Evolutionary conservation across 768 basidiomycete genomes (phyloP), one percentile per base, ranked within the genome.

Genomic region (Russula earlei): DNA sequence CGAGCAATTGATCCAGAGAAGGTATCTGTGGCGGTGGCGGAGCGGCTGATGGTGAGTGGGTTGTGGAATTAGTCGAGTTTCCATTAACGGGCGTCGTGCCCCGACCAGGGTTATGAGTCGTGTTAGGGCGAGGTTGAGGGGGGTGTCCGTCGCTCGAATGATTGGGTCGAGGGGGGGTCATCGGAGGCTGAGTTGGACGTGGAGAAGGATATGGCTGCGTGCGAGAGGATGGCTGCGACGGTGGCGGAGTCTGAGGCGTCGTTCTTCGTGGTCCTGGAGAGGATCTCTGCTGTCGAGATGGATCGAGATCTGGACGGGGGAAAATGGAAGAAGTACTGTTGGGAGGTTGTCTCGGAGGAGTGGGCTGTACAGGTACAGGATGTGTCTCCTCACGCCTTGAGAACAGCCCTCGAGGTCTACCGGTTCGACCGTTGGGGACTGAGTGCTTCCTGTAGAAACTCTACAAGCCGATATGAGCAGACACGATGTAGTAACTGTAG

Each of bases 1-100:
- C 71, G 2, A 94, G 72, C 4, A 96, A 74, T 37, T 80, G 74
- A 59, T 87, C 76, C 33, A 95, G 79, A 42, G 84, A 72, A 10
- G 88, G 87, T 74, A 68, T 52, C 43, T 49, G 64, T 51, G n/a
- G 70, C 57, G n/a, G 70, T 58, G 24, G 57, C 5, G 59, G 40
- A 12, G 49, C 27, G 11, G 59, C 36, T 19, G 59, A 42, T 14
- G 55, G 45, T 19, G 59, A 33, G 17, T 33, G 38, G 50, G 29
- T 9, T 10, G 15, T 4, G 12, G 59, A 25, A 31, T 50, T 49
- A 10, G 52, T 47, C 22, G 34, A 12, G 24, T 49, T 54, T 27
- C 47, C 49, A 49, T 33, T 24, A n/a, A 27, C 37, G 10, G 60
- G 50, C 40, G 25, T 43, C 5, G 48, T 22, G 25, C 49, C 56